These are phyloP conservation scores for Raddia distichophylla DNA, from an alignment of 176 grass and related monocot genomes.

Conservation along the genomic window DNA sequence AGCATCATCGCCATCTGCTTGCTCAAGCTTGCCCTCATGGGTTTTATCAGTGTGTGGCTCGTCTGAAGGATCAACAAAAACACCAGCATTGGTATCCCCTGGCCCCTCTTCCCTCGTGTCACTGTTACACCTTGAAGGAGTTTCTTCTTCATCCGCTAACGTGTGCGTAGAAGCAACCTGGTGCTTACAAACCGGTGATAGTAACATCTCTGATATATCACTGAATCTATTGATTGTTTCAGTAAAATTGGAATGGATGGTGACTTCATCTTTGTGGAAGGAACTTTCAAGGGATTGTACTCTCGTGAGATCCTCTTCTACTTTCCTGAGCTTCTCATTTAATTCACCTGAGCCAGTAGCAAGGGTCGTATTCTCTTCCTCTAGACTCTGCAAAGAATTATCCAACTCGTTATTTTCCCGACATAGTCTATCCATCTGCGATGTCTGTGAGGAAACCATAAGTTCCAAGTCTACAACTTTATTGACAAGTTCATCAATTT, in stretches of 20 bases:
- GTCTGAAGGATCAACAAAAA: neutral
- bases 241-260: constrained; percentile 57
- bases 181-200: constrained; percentile 39
- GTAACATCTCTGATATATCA: constrained; percentile 68
- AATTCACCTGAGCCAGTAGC: constrained; percentile 43
- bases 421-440: constrained; percentile 72
- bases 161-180: neutral
- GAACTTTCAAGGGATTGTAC: constrained; percentile 65
- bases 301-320: constrained; percentile 66
- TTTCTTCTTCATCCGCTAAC: neutral
- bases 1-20: neutral
- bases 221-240: constrained; percentile 62
- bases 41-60: neutral
- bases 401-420: constrained; percentile 69
- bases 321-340: constrained; percentile 57
- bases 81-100: neutral
- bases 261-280: constrained; percentile 64
- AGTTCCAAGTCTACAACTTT: constrained; percentile 82
- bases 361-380: constrained; percentile 53
- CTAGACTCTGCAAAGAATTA: constrained; percentile 53
- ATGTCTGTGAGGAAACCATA: constrained; percentile 80
- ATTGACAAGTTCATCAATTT: constrained; percentile 80
- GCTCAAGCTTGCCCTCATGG: neutral
- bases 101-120: neutral
- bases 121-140: neutral